phyloP scores from a whole-genome alignment of 2,329 filamentous ascomycete genomes.

The Trichophaea hybrida region DNA sequence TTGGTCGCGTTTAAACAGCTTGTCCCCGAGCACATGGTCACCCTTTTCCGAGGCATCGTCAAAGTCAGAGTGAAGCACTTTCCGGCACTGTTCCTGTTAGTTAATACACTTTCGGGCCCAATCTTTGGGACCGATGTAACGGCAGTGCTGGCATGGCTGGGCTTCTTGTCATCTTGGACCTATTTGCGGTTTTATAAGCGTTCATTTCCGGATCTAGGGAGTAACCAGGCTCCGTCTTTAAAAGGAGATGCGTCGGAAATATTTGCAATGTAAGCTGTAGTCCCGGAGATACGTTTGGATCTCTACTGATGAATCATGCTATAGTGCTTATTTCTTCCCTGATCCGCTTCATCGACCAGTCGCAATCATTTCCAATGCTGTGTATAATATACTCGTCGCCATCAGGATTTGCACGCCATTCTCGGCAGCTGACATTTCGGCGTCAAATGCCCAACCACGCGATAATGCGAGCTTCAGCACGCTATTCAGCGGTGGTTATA shows the following conservation, averaged over 20 bases:
- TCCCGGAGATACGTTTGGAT: not conserved
- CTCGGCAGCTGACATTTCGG: slow-evolving; percentile 62
- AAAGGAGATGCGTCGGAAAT: slow-evolving; percentile 90
- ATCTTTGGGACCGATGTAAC: slow-evolving; percentile 58
- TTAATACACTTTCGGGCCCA: slow-evolving; percentile 53
- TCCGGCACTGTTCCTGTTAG: slow-evolving; percentile 59
- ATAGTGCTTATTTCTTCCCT: slow-evolving; percentile 72
- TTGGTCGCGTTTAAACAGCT: slow-evolving; percentile 96
- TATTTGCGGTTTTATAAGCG: slow-evolving; percentile 92
- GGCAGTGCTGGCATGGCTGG: slow-evolving; percentile 63
- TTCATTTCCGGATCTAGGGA: slow-evolving; percentile 53
- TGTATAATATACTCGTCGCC: slow-evolving; percentile 62
- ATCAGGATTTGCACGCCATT: slow-evolving; percentile 74
- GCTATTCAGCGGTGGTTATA: slow-evolving; percentile 5
- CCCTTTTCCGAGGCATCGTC: slow-evolving; percentile 73
- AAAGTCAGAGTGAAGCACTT: slow-evolving; percentile 76
- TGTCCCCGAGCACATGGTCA: slow-evolving; percentile 90
- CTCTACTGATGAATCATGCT: not conserved
- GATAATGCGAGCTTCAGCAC: slow-evolving; percentile 17
- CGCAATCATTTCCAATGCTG: slow-evolving; percentile 52
- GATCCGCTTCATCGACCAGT: slow-evolving; percentile 66
- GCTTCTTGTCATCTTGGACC: slow-evolving; percentile 79
- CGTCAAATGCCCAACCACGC: slow-evolving; percentile 49
- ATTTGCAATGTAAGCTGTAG: slow-evolving; percentile 52
- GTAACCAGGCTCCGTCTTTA: slow-evolving; percentile 46